These are phyloP conservation scores for Acacia confusa DNA, from an alignment of 306 rosid genomes.

Conservation along the genomic window DNA sequence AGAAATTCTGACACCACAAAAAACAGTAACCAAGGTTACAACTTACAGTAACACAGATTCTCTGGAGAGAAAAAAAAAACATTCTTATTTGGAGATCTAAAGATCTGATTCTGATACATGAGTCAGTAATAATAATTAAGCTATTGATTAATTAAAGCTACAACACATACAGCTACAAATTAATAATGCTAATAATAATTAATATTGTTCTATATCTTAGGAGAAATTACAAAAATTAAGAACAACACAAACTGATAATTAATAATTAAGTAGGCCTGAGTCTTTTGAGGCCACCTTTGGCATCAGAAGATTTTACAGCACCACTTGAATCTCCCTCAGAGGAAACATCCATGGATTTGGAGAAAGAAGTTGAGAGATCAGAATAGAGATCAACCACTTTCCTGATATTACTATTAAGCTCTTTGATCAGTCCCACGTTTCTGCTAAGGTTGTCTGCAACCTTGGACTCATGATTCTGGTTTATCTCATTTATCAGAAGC, in stretches of 20 bases:
- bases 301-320: slow-evolving; percentile 68
- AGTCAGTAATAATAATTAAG: not conserved
- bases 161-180: slow-evolving; percentile 4
- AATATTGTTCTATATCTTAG: slow-evolving; percentile 27
- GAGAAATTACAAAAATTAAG: slow-evolving; percentile 39
- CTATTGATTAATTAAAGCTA: not conserved
- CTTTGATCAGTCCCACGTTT: slow-evolving; percentile 85
- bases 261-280: slow-evolving; percentile 56
- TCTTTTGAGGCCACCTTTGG: slow-evolving; percentile 66
- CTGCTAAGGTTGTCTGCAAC: slow-evolving; percentile 85
- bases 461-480: slow-evolving; percentile 96
- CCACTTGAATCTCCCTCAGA: slow-evolving; percentile 94
- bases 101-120: not conserved
- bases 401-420: slow-evolving; percentile 89
- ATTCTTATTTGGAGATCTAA: slow-evolving; percentile 50
- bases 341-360: slow-evolving; percentile 87
- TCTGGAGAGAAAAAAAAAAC: slow-evolving; percentile 39
- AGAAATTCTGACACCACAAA: slow-evolving; percentile 22
- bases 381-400: slow-evolving; percentile 95
- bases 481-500: slow-evolving; percentile 88
- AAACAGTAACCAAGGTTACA: not conserved
- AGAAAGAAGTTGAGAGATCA: slow-evolving; percentile 81
- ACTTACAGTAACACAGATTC: slow-evolving; percentile 36
- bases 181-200: slow-evolving; percentile 42
- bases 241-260: not conserved